Conservation (phyloP, 2,329 filamentous ascomycete genomes). For the Parastagonospora avenae region DNA sequence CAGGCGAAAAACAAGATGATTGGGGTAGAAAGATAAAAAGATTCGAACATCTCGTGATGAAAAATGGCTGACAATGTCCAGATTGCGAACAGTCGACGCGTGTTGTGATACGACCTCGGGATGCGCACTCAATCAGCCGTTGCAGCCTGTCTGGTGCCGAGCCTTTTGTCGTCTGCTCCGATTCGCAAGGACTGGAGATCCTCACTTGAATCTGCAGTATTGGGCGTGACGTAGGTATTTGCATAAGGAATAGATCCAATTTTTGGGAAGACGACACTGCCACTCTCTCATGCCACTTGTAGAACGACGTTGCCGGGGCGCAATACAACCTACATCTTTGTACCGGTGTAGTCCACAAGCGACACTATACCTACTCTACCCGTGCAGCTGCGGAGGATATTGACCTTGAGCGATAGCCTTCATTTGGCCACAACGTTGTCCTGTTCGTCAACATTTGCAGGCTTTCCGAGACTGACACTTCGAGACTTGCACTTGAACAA, state of each 20-base stretch:
- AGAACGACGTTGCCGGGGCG: too few species aligned
- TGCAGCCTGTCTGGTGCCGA: neutral
- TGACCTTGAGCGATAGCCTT: conserved; percentile 2
- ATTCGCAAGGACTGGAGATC: neutral
- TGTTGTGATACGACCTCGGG: neutral
- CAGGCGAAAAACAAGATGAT: too few species aligned
- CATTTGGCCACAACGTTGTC: conserved; percentile 23
- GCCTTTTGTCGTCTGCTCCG: conserved; percentile 9
- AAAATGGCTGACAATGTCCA: neutral
- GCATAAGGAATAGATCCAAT: neutral
- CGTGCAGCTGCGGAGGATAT: conserved; percentile 14
- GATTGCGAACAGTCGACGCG: neutral
- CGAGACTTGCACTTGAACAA: neutral
- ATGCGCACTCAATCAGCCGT: neutral
- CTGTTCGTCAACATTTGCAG: conserved; percentile 17
- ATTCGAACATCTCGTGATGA: neutral
- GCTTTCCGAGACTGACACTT: conserved; percentile 10
- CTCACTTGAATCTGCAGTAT: too few species aligned
- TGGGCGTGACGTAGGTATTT: too few species aligned
- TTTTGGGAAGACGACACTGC: conserved; percentile 13
- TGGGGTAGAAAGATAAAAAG: too few species aligned
- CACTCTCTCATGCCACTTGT: neutral
- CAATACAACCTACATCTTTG: too few species aligned
- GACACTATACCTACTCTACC: conserved; percentile 40
- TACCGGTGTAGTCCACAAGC: conserved; percentile 7